A percentile compares a stretch with the other conserved stretches of the same genome.
These are phyloP conservation scores for Alloteropsis angusta DNA, from an alignment of 202 grass and related monocot genomes.

Conservation along the genomic window DNA sequence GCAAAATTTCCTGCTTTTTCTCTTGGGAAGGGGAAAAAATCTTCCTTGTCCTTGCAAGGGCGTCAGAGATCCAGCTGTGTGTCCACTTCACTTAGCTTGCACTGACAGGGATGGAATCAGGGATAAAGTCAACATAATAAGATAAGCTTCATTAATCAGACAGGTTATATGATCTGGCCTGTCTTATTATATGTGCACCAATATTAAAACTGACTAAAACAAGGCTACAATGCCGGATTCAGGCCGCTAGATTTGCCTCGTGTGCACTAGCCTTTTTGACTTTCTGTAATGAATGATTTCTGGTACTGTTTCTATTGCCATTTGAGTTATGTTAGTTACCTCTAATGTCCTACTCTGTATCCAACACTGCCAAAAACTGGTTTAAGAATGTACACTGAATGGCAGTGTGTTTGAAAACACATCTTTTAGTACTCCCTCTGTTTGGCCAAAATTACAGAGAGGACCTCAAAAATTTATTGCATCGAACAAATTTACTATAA, in stretches of 20 bases:
- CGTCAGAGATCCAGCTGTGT: background rate
- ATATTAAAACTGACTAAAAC: background rate
- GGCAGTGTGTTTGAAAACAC: background rate
- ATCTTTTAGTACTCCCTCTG: background rate
- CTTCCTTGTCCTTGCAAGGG: background rate
- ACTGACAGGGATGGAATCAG: constrained; percentile 1
- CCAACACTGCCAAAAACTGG: background rate
- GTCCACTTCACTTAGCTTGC: constrained; percentile 28
- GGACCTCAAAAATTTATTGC: no score
- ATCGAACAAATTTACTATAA: no score
- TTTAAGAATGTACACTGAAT: background rate
- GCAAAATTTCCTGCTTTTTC: background rate
- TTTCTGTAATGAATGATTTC: background rate
- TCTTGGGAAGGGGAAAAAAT: background rate
- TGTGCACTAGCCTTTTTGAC: background rate
- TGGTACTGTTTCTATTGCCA: background rate
- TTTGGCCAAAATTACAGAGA: no score
- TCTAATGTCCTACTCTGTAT: background rate
- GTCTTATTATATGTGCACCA: background rate
- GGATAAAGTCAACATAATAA: constrained; percentile 15
- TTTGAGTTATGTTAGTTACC: background rate
- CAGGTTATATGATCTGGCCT: constrained; percentile 16
- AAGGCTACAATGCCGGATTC: background rate
- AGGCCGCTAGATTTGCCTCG: constrained; percentile 7
- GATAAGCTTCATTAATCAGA: constrained; percentile 14